Conservation (phyloP, 805 yeast genomes). For the Ogataea pilisensis region DNA sequence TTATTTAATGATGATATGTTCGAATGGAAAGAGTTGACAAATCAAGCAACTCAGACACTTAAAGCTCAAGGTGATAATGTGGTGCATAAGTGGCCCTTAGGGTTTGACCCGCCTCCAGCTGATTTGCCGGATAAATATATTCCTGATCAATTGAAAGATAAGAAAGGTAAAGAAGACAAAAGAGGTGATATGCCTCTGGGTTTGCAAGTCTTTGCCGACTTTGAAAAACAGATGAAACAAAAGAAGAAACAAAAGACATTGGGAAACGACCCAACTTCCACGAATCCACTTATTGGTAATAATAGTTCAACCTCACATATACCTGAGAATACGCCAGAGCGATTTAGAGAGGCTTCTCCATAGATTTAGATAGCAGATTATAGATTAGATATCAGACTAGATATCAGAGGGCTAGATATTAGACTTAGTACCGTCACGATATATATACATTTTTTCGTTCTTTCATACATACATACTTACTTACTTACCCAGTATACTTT, state of each 20-base stretch:
- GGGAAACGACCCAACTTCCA: too few species aligned
- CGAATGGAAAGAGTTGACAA: constrained; percentile 68
- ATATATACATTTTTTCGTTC: too few species aligned
- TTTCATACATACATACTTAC: background rate
- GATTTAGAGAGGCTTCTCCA: background rate
- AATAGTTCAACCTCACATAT: background rate
- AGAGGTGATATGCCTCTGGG: constrained; percentile 64
- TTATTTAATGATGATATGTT: constrained; percentile 80
- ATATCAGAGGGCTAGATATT: too few species aligned
- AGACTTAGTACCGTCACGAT: too few species aligned
- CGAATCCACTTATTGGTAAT: too few species aligned
- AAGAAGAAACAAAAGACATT: background rate
- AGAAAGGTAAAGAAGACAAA: constrained; percentile 31
- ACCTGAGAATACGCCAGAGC: background rate
- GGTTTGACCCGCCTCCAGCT: constrained; percentile 54
- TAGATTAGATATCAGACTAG: background rate
- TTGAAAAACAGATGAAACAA: constrained; percentile 53
- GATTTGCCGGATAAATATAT: constrained; percentile 38
- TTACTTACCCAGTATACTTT: too few species aligned
- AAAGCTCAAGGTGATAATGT: constrained; percentile 37
- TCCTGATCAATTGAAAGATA: constrained; percentile 35
- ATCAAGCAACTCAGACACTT: constrained; percentile 48
- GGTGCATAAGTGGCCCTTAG: constrained; percentile 59
- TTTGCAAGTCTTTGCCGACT: constrained; percentile 76
- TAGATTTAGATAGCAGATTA: too few species aligned